Base-by-base conservation (phyloP, 352 stramenopile species). In the Phytopythium oedochilum region DNA sequence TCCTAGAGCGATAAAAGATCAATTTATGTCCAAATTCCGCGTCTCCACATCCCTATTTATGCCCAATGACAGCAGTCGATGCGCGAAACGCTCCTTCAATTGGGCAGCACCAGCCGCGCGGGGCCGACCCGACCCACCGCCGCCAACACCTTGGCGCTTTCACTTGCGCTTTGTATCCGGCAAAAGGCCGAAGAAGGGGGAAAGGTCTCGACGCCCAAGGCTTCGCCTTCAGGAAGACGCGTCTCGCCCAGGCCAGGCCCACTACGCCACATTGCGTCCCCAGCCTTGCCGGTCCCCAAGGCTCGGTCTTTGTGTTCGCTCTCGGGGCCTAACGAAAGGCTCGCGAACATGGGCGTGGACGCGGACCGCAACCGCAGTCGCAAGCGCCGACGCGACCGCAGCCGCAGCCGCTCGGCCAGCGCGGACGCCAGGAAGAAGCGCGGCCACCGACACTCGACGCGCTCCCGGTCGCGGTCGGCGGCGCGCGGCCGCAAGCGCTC, bases 351-450 rank as follows among this genome's bases (percentile, higher is more conserved):
- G 38, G 38, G 26, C 1, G 50, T 63, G 61, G 63, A 64, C 57
- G 55, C 39, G 17, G 42, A 50, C 12, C 52, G 44, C 53, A 26
- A 23, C 60, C 53, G 59, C 18, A 63, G 57, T 63, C 65, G 65
- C 42, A 63, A 70, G 46, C 71, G 70, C 31, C 63, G 67, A 22
- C 66, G 63, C 43, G 66, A 44, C 28, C 56, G 56, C 47, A 60
- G 64, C 44, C 46, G 44, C 22, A 71, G 62, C 36, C 58, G 34
- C 17, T 64, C 50, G 32, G 32, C 18, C 12, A 39, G 57, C 57
- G 42, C 44, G 42, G 39, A 48, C 14, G 15, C 31, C 53, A 51
- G 46, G 38, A 46, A 20, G 51, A 55, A 47, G 23, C 40, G 53
- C 18, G 49, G 56, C 34, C 63, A 60, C 35, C 71, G 64, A 26